phyloP scores from a whole-genome alignment of 352 stramenopile genomes.

The Phytophthora parvispora region DNA sequence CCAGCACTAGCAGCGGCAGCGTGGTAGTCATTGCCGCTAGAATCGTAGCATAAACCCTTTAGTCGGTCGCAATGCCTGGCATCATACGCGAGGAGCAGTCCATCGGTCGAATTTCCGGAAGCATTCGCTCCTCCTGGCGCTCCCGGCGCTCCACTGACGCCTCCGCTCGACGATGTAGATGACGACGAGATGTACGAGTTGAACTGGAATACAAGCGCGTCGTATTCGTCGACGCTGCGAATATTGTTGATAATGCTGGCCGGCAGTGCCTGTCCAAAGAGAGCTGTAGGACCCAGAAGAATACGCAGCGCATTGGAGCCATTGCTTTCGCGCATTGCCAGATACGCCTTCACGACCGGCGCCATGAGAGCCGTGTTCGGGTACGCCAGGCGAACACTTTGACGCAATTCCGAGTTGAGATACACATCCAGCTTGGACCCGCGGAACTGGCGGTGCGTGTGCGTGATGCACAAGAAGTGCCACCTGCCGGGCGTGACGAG shows the following conservation, averaged over 20 bases:
- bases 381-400: conserved; percentile 82
- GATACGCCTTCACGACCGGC: conserved; percentile 80
- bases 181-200: conserved; percentile 84
- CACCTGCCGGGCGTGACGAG: conserved; percentile 73
- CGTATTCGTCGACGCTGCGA: conserved; percentile 75
- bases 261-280: conserved; percentile 70
- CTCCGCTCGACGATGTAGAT: conserved; percentile 53
- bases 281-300: conserved; percentile 66
- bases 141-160: conserved; percentile 33
- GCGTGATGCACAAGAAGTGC: conserved; percentile 87
- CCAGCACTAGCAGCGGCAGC: conserved; percentile 63
- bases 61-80: conserved; percentile 70
- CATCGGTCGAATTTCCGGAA: conserved; percentile 53
- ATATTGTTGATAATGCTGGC: conserved; percentile 76
- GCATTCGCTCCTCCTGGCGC: conserved; percentile 30
- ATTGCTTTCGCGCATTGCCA: conserved; percentile 84
- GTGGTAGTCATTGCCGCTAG: conserved; percentile 76
- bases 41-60: conserved; percentile 76
- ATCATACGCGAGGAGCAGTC: conserved; percentile 73
- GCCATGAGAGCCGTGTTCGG: conserved; percentile 83
- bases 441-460: conserved; percentile 88
- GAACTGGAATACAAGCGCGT: conserved; percentile 82
- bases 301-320: conserved; percentile 65
- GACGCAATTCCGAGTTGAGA: conserved; percentile 76
- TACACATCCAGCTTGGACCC: conserved; percentile 89